A percentile compares a stretch with the other conserved stretches of the same genome.
Evolutionary conservation across 306 rosid species (phyloP).

Genomic region (Cercis canadensis): DNA sequence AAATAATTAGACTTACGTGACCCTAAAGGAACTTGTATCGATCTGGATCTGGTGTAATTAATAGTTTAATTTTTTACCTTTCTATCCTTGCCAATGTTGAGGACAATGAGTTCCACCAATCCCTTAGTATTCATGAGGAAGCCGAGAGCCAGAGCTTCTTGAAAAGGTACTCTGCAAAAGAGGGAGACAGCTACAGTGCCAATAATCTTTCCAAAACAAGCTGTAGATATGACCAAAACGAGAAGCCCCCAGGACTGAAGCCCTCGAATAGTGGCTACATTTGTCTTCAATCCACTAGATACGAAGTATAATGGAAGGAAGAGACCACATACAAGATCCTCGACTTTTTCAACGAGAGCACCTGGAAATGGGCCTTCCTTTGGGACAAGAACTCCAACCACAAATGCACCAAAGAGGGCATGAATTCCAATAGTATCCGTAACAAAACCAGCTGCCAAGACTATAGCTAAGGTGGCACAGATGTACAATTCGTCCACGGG

Average conservation of each 20-base stretch:
- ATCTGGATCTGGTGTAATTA: no score
- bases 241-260: slow-evolving; percentile 70
- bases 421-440: slow-evolving; percentile 76
- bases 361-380: slow-evolving; percentile 64
- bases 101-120: slow-evolving; percentile 77
- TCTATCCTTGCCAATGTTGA: slow-evolving; percentile 79
- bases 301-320: slow-evolving; percentile 70
- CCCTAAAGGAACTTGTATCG: no score
- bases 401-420: slow-evolving; percentile 78
- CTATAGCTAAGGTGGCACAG: slow-evolving; percentile 56
- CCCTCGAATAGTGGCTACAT: slow-evolving; percentile 66
- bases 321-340: slow-evolving; percentile 74
- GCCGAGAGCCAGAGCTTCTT: slow-evolving; percentile 70
- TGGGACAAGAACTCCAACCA: slow-evolving; percentile 63
- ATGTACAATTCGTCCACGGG: slow-evolving; percentile 54
- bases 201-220: slow-evolving; percentile 74
- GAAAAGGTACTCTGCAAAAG: slow-evolving; percentile 48
- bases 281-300: slow-evolving; percentile 73
- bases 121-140: slow-evolving; percentile 82
- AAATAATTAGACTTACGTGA: neutral
- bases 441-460: slow-evolving; percentile 64
- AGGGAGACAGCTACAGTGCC: slow-evolving; percentile 65
- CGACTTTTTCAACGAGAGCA: slow-evolving; percentile 68
- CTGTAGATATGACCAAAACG: slow-evolving; percentile 57
- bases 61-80: slow-evolving; percentile 41